Base-by-base conservation (phyloP, 2,329 filamentous ascomycete species). In the Aureobasidium sp. region DNA sequence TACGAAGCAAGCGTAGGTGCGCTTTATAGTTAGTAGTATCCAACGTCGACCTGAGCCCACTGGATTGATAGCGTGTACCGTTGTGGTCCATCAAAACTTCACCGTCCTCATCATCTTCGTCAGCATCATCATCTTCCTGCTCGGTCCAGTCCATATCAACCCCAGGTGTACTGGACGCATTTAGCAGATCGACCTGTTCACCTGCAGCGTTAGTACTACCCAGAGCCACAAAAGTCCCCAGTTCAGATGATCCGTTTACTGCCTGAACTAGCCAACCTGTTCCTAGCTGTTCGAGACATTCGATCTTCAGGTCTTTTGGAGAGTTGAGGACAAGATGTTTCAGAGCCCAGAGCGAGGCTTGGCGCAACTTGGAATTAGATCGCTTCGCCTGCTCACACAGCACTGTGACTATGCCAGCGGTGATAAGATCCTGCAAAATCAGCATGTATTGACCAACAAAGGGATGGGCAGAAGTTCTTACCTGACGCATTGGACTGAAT, bases 261-360 rank as follows among this genome's bases (percentile, higher is more conserved):
- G 94, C 80, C 63, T 87, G 86, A 64, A 93, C 82, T 13, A 97
- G 81, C 90, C 91, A 96, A 11, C 84, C 85, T 0, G 90, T 83
- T 9, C 86, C 86, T 4, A 97, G 80, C 68, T 89, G 85, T 54
- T 92, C 85, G 13, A 97, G 77, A 63, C 90, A 90, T 51, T 83
- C 82, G 68, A 88, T 87, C 74, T 94, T 96, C 66, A 89, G 78
- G 13, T 87, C 82, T 48, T 87, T 85, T 21, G 82, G 82, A 6
- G 89, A 84, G 27, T 85, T 86, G 65, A 89, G 82, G 3, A 96
- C 87, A 54, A 97, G 82, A 74, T 97, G 91, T 71, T 97, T 97
- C 62, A 99, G 77, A 6, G 91, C 91, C 93, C 94, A 99, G 1
- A 99, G 76, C 27, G 92, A 91, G 68, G 94, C 91, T 30, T 95